Evolutionary conservation across 1,284 basidiomycete species (phyloP), one percentile per base, ranked within the genome.

Genomic region (Ceratobasidium sp.): DNA sequence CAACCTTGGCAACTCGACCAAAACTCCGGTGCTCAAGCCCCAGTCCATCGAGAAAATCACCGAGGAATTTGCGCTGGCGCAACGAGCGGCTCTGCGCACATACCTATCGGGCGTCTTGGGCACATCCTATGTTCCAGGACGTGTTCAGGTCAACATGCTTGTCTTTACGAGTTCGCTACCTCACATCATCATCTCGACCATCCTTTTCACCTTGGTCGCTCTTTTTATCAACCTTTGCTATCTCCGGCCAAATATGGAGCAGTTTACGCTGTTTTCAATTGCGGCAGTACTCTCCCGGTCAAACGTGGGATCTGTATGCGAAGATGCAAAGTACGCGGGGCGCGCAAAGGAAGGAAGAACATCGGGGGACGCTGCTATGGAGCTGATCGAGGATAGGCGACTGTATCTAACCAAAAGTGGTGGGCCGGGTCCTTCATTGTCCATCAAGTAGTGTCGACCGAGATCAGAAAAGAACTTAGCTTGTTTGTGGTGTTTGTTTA

Each of bases 81-180:
- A 43, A 22, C 57, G 49, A 49, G 57, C 57, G 2, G 57, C 57
- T 3, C 45, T 60, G 57, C 57, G 42, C 8, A 27, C 57, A 1
- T 60, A 60, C 17, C 27, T 60, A 3, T 45, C 57, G 6, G 57
- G 57, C 22, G 27, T 31, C 2, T 20, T 60, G 29, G 57, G 27
- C 22, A 31, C 42, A 22, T 20, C 57, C 1, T 60, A 47, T n/a
- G 57, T 60, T 17, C 57, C 57, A 32, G 57, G 57, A 12, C 57
- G 57, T 17, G 49, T 43, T 20, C 57, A 60, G 29, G 49, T 43
- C 2, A 20, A 20, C 2, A 60, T 31, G 5, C 38, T 60, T 4
- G 57, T 47, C 12, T 60, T 60, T 15, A 60, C 57, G 13, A 60
- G 57, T 31, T 60, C 57, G 3, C 42, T 60, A 6, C 57, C 57